Base-by-base conservation (phyloP, 345 rosid species). In the Eucalyptus sp. region DNA sequence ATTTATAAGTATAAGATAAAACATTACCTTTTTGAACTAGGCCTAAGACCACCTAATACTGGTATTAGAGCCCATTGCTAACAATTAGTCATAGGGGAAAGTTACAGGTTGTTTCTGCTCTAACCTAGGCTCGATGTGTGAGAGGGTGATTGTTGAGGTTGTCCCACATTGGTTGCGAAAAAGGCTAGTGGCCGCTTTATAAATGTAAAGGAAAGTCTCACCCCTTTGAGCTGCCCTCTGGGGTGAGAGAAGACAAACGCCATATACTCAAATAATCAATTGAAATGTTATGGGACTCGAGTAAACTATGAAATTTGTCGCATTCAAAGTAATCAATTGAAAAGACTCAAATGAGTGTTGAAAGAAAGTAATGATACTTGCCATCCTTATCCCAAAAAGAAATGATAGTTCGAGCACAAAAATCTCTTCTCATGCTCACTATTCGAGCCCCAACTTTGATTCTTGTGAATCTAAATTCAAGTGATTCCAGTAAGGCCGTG, bases 61-160 rank as follows among this genome's bases (percentile, higher is more conserved):
- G 0, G 10, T 52, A 52, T 52, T 2, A 52, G 0, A 18, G 0
- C 4, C 25, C 1, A 18, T 20, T 52, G 58, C 25, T 10, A 52
- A 52, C 20, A 52, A 52, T 10, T 52, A 52, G 10, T 20, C 25
- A 20, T 2, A 0, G 22, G 58, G 5, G 2, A 52, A 10, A 52
- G 58, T 20, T 7, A 18, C 2, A 0, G 58, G 58, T 52, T 52
- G 25, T 52, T 52, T 52, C 0, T 20, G 10, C 58, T 52, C 5
- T 10, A 10, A 52, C 10, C 25, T 52, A 52, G 0, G 1, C 25
- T 24, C 2, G 2, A 52, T 52, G 25, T 52, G 58, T 52, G 10
- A 52, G 10, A 0, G 5, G 5, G 24, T 20, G 58, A 52, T 52
- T 52, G 58, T 20, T 52, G 58, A 52, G 25, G 2, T 52, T 52